These are phyloP conservation scores for Alloteropsis angusta DNA, from an alignment of 202 grass and related monocot species.

Conservation along the genomic window DNA sequence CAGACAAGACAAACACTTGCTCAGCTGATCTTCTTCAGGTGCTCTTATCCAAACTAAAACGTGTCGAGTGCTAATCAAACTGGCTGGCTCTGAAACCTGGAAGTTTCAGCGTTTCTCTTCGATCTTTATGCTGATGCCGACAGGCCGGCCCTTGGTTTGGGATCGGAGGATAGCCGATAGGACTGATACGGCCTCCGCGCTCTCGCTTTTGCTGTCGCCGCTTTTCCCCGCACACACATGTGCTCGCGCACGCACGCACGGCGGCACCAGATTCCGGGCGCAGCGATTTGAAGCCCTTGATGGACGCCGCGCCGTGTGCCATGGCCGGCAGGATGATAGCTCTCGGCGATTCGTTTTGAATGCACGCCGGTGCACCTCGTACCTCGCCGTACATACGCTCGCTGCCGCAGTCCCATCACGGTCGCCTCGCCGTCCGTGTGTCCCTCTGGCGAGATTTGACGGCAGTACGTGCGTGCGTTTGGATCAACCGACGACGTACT, in stretches of 20 bases:
- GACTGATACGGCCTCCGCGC: not conserved
- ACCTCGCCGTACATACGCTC: not conserved
- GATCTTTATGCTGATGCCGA: not conserved
- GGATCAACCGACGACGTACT: not conserved
- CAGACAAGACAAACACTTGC: not conserved
- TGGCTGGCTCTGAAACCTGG: not conserved
- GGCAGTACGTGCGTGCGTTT: not conserved
- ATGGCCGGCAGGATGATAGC: not conserved
- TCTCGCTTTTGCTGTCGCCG: constrained; percentile 9
- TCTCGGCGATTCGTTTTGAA: constrained; percentile 13
- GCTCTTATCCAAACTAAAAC: not conserved
- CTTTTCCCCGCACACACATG: constrained; percentile 42
- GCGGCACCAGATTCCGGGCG: constrained; percentile 24
- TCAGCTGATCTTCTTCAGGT: not conserved
- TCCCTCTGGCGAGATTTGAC: not conserved
- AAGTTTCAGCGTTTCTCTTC: not conserved
- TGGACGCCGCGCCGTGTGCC: not conserved
- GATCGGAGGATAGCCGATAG: not conserved
- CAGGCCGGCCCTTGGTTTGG: not conserved
- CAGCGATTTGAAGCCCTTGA: not conserved
- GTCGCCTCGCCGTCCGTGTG: not conserved
- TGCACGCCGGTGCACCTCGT: not conserved
- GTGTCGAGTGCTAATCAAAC: not conserved
- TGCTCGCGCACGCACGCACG: not conserved
- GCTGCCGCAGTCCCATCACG: not conserved